phyloP scores from a whole-genome alignment of 257 asterid species.

The Salvia splendens region DNA sequence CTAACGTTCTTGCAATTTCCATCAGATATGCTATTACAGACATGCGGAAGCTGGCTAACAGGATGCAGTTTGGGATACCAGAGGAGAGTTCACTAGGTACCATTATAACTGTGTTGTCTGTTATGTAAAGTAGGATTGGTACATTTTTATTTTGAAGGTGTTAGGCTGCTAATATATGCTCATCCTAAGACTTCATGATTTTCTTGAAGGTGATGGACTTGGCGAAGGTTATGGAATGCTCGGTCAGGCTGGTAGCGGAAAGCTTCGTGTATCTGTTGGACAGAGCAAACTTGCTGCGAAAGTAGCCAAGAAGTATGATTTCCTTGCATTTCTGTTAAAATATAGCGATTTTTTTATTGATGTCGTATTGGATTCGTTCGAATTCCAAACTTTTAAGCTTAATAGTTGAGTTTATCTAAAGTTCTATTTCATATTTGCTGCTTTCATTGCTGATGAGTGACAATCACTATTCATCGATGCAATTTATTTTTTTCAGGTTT shows the following conservation, averaged over 20 bases:
- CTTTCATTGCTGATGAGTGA: background rate
- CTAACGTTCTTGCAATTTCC: constrained; percentile 29
- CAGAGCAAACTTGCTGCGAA: constrained; percentile 87
- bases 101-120: background rate
- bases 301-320: constrained; percentile 79
- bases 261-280: constrained; percentile 79
- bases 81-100: constrained; percentile 98
- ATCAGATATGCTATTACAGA: constrained; percentile 92
- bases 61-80: constrained; percentile 94
- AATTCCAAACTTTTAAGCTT: background rate
- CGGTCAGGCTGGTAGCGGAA: constrained; percentile 97
- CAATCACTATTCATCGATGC: constrained; percentile 9
- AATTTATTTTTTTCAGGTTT: constrained; percentile 51
- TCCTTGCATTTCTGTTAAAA: background rate
- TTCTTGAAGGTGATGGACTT: constrained; percentile 84
- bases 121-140: background rate
- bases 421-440: background rate
- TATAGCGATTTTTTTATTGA: background rate
- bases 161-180: background rate
- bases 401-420: background rate
- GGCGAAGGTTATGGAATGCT: constrained; percentile 99
- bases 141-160: background rate
- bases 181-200: constrained; percentile 19
- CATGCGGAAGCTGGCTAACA: constrained; percentile 93
- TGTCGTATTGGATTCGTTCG: background rate